Base-by-base conservation (phyloP, 1,284 basidiomycete species). In the Phaffia rhodozyma region DNA sequence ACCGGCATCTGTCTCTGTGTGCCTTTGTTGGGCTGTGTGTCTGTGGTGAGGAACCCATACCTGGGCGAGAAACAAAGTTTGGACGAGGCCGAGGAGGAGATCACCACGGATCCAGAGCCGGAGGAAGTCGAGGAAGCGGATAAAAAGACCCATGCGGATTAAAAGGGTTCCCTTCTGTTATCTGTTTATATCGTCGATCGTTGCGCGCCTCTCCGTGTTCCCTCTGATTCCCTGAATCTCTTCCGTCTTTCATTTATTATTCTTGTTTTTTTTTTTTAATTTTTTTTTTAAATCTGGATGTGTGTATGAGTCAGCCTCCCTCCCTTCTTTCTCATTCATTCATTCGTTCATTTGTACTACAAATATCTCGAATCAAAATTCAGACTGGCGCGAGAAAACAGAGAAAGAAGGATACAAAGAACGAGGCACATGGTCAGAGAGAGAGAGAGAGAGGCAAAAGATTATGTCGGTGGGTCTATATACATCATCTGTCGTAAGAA, bases 1-100 rank as follows among this genome's bases (percentile, higher is more conserved):
- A 69, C 71, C 1, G 75, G 74, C 61, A 69, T 76, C 58, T 73
- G 70, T 53, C 57, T 75, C 38, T 68, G 67, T 5, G 54, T 66
- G 5, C 61, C 71, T 2, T 55, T 75, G 49, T 58, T 75, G 47
- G 16, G 66, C 23, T 68, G 69, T 32, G 63, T 68, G 0, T 48
- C 73, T 5, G 54, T 66, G 16, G 67, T 75, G 30, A 65, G 65
- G 48, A 70, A 75, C 67, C 68, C 68, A 21, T 50, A 60, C 21
- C 66, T 75, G n/a, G 69, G 69, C 25, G 71, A 73, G 59, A 66
- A 69, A 58, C 74, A 75, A 60, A 70, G 64, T 25, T 59, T 69
- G 27, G 67, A 66, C 25, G 66, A 72, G 48, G 72, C 69, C 18
- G 73, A 73, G 60, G 68, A 68, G 18, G 13, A n/a, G 34, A 29